These are phyloP conservation scores for Schoenoplectus tabernaemontani DNA, from an alignment of 202 grass and related monocot species.

Conservation along the genomic window DNA sequence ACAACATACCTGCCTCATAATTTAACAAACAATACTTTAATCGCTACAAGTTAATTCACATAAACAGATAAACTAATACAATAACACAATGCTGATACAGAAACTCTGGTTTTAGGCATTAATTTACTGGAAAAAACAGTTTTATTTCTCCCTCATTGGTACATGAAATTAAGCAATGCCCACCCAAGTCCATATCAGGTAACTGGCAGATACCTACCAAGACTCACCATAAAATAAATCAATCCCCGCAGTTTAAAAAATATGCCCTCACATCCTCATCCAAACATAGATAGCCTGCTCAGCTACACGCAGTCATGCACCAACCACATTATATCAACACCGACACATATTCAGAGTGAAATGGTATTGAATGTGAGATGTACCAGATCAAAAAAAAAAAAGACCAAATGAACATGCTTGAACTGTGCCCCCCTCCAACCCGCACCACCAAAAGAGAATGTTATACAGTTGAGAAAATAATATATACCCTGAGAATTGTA, in stretches of 20 bases:
- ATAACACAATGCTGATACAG: not conserved
- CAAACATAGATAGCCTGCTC: not conserved
- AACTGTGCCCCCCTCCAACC: not conserved
- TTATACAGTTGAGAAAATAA: not conserved
- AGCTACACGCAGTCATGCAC: not conserved
- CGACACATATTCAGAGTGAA: not conserved
- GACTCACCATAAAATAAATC: not conserved
- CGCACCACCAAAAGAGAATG: not conserved
- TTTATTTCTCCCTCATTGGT: not conserved
- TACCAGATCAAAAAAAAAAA: not conserved
- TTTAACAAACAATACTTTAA: not conserved
- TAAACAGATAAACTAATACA: not conserved
- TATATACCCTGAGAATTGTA: not conserved
- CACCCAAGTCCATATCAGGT: not conserved
- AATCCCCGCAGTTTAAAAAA: not conserved
- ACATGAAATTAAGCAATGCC: not conserved
- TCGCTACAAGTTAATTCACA: not conserved
- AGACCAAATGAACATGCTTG: not conserved
- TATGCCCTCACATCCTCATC: not conserved
- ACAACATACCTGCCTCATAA: conserved; percentile 47
- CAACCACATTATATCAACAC: not conserved
- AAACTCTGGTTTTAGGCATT: not conserved
- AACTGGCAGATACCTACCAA: not conserved
- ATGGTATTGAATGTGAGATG: not conserved
- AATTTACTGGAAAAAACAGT: not conserved